phyloP scores from a whole-genome alignment of 495 filamentous ascomycete genomes.

The Rhizodiscina lignyota region DNA sequence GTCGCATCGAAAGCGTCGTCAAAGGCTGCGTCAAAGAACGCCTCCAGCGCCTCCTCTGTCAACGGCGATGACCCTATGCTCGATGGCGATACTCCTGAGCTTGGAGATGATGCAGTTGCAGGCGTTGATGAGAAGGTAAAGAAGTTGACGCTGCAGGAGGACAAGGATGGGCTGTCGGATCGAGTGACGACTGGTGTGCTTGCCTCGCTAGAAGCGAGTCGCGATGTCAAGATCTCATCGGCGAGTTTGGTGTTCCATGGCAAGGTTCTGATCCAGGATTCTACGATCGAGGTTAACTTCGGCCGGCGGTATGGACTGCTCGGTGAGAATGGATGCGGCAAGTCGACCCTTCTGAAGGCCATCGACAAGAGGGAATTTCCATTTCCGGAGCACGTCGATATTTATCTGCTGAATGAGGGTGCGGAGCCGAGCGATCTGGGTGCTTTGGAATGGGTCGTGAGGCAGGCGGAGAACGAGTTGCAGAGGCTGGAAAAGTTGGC shows the following conservation, averaged over 20 bases:
- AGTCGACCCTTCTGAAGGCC: slow-evolving; percentile 90
- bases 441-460: slow-evolving; percentile 93
- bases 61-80: slow-evolving; percentile 52
- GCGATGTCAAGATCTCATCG: slow-evolving; percentile 93
- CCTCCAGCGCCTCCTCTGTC: slow-evolving; percentile 34
- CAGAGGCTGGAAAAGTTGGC: slow-evolving; percentile 72
- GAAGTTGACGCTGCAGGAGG: slow-evolving; percentile 73
- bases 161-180: slow-evolving; percentile 90
- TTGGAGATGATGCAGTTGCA: slow-evolving; percentile 41
- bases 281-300: slow-evolving; percentile 83
- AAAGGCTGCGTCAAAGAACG: slow-evolving; percentile 38
- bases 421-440: slow-evolving; percentile 79
- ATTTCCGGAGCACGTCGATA: slow-evolving; percentile 91
- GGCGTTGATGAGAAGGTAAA: slow-evolving; percentile 68
- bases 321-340: slow-evolving; percentile 98
- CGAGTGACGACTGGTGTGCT: slow-evolving; percentile 97
- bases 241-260: slow-evolving; percentile 93
- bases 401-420: slow-evolving; percentile 96
- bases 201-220: slow-evolving; percentile 61
- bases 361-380: slow-evolving; percentile 89
- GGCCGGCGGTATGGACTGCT: slow-evolving; percentile 86
- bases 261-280: slow-evolving; percentile 84
- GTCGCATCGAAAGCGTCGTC: slow-evolving; percentile 47
- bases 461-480: slow-evolving; percentile 87
- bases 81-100: slow-evolving; percentile 41